phyloP scores from a whole-genome alignment of 352 stramenopile genomes.

The Phytophthora sp. region DNA sequence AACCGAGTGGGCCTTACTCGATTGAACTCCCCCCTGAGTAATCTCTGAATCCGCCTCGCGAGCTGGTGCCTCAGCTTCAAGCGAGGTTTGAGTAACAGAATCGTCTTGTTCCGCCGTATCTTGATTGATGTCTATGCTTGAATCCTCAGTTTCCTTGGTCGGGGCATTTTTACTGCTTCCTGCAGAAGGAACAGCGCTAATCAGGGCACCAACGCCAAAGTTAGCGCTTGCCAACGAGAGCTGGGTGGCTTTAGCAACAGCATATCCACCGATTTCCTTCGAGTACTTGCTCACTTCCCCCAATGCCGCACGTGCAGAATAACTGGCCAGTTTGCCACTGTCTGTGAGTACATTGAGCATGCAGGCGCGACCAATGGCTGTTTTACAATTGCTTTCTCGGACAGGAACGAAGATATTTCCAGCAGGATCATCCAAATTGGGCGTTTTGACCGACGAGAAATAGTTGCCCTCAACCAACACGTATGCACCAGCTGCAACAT shows the following conservation, averaged over 20 bases:
- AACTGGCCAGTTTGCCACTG: background rate
- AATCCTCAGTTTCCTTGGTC: no score
- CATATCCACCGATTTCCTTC: background rate
- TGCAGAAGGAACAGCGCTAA: no score
- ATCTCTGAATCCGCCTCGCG: no score
- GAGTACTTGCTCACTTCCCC: background rate
- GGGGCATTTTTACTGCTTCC: no score
- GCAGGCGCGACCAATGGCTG: background rate
- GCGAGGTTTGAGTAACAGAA: no score
- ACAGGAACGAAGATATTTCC: constrained; percentile 4
- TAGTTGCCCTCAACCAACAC: constrained; percentile 54
- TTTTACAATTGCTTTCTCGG: background rate
- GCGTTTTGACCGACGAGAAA: constrained; percentile 36
- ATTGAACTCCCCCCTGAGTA: no score
- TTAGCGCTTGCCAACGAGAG: background rate
- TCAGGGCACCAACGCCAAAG: background rate
- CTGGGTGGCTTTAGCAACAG: background rate
- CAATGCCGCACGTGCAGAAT: background rate
- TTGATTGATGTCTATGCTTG: no score
- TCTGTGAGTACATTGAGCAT: background rate
- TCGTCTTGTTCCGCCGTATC: no score
- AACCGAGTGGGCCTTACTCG: no score
- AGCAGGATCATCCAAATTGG: background rate
- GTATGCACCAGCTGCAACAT: constrained; percentile 33
- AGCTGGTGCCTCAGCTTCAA: no score